Conservation (phyloP, 148 eudicot genomes). For the Spergularia bocconei region DNA sequence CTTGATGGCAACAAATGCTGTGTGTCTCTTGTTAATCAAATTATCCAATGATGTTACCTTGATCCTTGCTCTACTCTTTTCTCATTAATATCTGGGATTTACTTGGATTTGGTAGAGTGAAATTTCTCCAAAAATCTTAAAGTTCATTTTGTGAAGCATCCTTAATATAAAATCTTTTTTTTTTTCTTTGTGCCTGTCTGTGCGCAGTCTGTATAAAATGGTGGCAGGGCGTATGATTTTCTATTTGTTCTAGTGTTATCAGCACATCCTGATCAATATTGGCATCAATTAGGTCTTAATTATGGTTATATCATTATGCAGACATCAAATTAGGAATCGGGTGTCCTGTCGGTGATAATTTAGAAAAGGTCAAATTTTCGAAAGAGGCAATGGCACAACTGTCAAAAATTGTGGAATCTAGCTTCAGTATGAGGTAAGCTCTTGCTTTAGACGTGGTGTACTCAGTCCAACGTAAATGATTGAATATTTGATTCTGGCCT, state of each 20-base stretch:
- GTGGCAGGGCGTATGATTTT: neutral
- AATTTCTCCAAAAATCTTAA: too few species aligned
- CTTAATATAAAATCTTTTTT: too few species aligned
- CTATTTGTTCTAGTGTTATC: neutral
- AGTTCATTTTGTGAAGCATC: too few species aligned
- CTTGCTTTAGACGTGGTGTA: neutral
- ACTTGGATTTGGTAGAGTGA: too few species aligned
- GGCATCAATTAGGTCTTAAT: neutral
- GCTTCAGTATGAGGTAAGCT: slow-evolving; percentile 48
- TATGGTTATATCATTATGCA: slow-evolving; percentile 30
- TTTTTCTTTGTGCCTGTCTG: neutral
- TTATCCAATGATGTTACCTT: too few species aligned
- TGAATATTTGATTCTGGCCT: neutral
- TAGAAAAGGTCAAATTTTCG: slow-evolving; percentile 32
- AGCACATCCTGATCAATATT: neutral
- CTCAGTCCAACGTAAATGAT: neutral
- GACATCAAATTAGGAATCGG: slow-evolving; percentile 46
- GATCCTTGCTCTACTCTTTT: too few species aligned
- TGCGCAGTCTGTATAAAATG: neutral
- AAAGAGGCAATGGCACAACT: slow-evolving; percentile 56
- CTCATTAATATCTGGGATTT: too few species aligned
- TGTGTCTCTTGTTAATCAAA: too few species aligned
- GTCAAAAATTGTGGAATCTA: slow-evolving; percentile 43
- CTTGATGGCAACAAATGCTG: too few species aligned
- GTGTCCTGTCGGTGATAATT: slow-evolving; percentile 28